Base-by-base conservation (phyloP, 441 rosid species). In the Sinapis alba region DNA sequence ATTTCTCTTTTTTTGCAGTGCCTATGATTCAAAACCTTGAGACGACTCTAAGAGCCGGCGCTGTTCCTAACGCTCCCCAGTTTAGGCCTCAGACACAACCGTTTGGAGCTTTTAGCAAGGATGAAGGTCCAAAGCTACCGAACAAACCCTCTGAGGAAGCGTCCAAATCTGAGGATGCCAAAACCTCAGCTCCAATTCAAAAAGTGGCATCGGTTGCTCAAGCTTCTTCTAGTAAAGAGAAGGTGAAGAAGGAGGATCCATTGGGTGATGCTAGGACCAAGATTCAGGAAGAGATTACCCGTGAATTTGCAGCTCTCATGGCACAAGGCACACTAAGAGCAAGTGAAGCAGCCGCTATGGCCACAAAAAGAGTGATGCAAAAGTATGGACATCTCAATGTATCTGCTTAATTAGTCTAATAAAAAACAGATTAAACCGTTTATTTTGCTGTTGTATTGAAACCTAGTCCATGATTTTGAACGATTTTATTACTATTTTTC, bases 21-120 rank as follows among this genome's bases (percentile, higher is more conserved):
- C 98, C 99, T 28, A 93, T 95, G 98, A 87, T 95, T 10, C 97
- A 91, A 69, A 91, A 90, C 76, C 74, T 95, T 13, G 97, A 95
- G 78, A 47, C 87, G 18, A 95, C 99, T 2, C 41, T 93, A 65
- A 88, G 73, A 85, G 86, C 90, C 0, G 98, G 97, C 50, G 97
- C 94, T 62, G 97, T 88, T 43, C 99, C 99, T 41, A 93, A 84
- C 43, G 95, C 62, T 77, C 97, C 98, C 38, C 98, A 93, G 70
- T 91, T 95, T 77, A 88, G 68, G 78, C 91, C 92, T 18, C 86
- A 79, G 69, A 58, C 83, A 41, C 34, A 54, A 15, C 51, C 82
- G 9, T 62, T 78, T 65, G 65, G 28, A 15, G 68, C 86, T n/a
- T 81, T 83, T 0, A 45, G 38, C 34, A 62, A 62, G 30, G 72